Percentiles rank a stretch among this genome's conserved stretches.
Evolutionary conservation across 2,329 filamentous ascomycete genomes (phyloP).

Genomic region (Fusarium brachygibbosum): DNA sequence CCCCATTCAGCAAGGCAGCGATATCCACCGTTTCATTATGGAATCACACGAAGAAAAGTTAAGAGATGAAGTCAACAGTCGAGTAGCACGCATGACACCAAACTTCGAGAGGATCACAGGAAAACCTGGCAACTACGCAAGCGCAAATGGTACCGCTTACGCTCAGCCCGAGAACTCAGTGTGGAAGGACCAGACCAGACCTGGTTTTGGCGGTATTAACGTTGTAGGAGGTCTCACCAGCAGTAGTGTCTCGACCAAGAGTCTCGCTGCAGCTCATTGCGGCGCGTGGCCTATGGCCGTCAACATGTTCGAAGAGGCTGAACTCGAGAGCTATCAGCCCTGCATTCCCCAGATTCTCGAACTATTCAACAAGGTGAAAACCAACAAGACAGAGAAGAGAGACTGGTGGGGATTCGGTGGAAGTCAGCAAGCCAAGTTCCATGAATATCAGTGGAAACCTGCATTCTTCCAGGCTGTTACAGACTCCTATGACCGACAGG

Average conservation of each 20-base stretch:
- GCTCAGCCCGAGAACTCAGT: constrained; percentile 43
- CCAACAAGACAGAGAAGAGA: constrained; percentile 22
- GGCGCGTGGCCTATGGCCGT: constrained; percentile 58
- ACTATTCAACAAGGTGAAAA: constrained; percentile 48
- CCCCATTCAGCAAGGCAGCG: constrained; percentile 57
- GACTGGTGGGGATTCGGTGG: constrained; percentile 20
- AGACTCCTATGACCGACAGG: constrained; percentile 52
- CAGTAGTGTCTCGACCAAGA: constrained; percentile 60
- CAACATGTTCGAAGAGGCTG: constrained; percentile 59
- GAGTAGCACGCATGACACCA: constrained; percentile 49
- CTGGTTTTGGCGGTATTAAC: constrained; percentile 57
- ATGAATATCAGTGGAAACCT: constrained; percentile 49
- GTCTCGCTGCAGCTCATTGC: constrained; percentile 58
- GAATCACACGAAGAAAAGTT: constrained; percentile 50
- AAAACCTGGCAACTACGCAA: constrained; percentile 36
- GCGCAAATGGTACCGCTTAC: constrained; percentile 45
- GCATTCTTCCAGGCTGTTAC: constrained; percentile 55
- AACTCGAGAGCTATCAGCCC: constrained; percentile 59
- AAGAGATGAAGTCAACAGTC: constrained; percentile 50
- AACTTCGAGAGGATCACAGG: constrained; percentile 43
- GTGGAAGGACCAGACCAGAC: constrained; percentile 39
- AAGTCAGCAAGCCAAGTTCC: constrained; percentile 41
- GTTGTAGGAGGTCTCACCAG: constrained; percentile 57
- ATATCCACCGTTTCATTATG: constrained; percentile 54
- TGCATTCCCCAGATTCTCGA: constrained; percentile 58